Conservation (phyloP, 1,284 basidiomycete genomes). For the Puccinia hordei region DNA sequence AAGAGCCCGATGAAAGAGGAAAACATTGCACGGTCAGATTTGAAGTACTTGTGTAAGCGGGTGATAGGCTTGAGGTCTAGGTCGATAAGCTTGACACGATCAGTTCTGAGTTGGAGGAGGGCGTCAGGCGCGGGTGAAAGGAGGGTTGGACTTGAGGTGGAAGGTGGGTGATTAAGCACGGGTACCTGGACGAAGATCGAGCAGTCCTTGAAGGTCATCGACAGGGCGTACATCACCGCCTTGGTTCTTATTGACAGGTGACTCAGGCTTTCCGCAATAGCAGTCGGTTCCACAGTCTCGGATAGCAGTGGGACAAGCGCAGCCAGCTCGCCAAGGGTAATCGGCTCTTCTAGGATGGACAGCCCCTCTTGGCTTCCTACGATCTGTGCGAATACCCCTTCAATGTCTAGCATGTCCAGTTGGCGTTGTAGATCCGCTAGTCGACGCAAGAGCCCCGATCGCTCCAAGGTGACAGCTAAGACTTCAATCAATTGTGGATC, state of each 20-base stretch:
- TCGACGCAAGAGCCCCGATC: background rate
- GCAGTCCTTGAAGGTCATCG: constrained; percentile 47
- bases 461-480: background rate
- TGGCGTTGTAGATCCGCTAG: constrained; percentile 23
- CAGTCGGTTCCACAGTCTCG: background rate
- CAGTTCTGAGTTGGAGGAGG: background rate
- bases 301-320: constrained; percentile 12
- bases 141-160: background rate
- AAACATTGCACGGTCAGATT: background rate
- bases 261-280: background rate
- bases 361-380: background rate
- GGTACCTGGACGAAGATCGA: constrained; percentile 34
- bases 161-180: background rate
- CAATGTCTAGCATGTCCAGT: constrained; percentile 35
- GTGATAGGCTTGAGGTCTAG: constrained; percentile 42
- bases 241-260: background rate
- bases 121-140: background rate
- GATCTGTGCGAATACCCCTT: constrained; percentile 21
- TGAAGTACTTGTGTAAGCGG: constrained; percentile 27
- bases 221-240: constrained; percentile 24
- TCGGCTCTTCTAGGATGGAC: background rate
- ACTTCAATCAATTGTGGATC: constrained; percentile 25
- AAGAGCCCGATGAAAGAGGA: background rate
- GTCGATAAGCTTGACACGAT: constrained; percentile 32
- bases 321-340: constrained; percentile 6